Evolutionary conservation across 768 basidiomycete genomes (phyloP).

Genomic region (Lactarius sp.): DNA sequence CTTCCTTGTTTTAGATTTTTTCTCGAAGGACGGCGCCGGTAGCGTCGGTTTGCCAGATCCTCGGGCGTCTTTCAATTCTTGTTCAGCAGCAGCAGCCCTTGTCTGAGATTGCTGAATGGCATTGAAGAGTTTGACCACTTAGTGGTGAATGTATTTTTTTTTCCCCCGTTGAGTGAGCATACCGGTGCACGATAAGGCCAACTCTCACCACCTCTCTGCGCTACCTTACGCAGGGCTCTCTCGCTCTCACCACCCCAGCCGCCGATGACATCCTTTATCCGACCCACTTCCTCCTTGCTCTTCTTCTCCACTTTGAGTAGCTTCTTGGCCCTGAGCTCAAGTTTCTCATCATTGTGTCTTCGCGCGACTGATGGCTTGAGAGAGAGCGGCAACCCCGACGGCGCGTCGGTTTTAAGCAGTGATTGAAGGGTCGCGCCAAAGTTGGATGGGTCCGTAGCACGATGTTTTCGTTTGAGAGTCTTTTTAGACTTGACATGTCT

Average conservation of each 20-base stretch:
- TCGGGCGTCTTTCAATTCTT: constrained; percentile 54
- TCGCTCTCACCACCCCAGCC: constrained; percentile 88
- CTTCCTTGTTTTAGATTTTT: constrained; percentile 45
- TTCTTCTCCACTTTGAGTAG: constrained; percentile 66
- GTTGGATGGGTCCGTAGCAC: constrained; percentile 67
- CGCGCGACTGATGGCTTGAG: constrained; percentile 69
- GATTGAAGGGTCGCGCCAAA: constrained; percentile 74
- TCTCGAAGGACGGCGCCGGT: constrained; percentile 55
- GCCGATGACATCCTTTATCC: constrained; percentile 67
- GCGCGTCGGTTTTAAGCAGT: constrained; percentile 64
- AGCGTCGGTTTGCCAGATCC: constrained; percentile 72
- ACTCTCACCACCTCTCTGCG: constrained; percentile 73
- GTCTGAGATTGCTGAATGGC: constrained; percentile 78
- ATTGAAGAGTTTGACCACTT: constrained; percentile 85
- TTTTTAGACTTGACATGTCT: constrained; percentile 66
- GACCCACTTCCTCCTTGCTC: constrained; percentile 65
- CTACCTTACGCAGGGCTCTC: constrained; percentile 73
- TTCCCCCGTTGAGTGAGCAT: background rate
- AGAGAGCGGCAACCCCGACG: constrained; percentile 67
- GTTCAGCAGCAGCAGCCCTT: constrained; percentile 45
- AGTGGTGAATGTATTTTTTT: background rate
- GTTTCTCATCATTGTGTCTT: constrained; percentile 69
- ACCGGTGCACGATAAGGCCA: background rate
- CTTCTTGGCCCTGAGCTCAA: constrained; percentile 67
- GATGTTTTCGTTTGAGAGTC: constrained; percentile 76